Base-by-base conservation (phyloP, 2,329 filamentous ascomycete genomes). In the Alternaria arborescens region DNA sequence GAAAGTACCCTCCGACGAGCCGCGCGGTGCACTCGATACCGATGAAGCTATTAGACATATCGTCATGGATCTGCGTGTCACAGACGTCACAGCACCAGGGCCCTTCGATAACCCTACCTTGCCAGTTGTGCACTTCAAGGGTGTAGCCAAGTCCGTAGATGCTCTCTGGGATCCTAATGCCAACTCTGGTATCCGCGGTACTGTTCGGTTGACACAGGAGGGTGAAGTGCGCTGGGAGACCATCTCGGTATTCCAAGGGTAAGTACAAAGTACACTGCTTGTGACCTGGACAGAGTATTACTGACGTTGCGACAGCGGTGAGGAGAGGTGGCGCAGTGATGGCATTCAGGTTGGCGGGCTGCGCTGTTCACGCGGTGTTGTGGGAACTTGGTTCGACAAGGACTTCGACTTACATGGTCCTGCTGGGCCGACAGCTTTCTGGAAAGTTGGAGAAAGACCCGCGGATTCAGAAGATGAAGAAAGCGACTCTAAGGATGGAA, bases 311-410 rank as follows among this genome's bases (percentile, higher is more conserved):
- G 55, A 83, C 64, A 79, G 84, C 66, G 88, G 89, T 48, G 84
- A 91, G 65, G 88, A 91, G 70, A 82, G 90, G 22, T 94, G 91
- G 91, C 85, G 87, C n/a, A 91, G 88, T 70, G 91, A 94, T 78
- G 87, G 89, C 8, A 82, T 94, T 6, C 91, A 94, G 76, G 77
- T 94, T 5, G 91, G 91, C 11, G 91, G 91, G 0, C 69, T 87
- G 1, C 79, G 81, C 50, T 89, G 88, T 6, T 87, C 85, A 7
- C 83, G 90, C 8, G 91, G 91, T 1, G 87, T 93, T 0, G 72
- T 93, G 2, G 91, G 91, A 0, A 89, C 87, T 52, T 94, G 91
- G 91, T 94, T 93, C 70, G 90, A 92, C 69, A 89, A 88, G 68
- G 87, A 92, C 74, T 89, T 86, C 68, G 88, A 91, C 62, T 75